Evolutionary conservation across 371 early-diverging fungal species (phyloP), one percentile per base, ranked within the genome.

Genomic region (Edhazardia aedis): DNA sequence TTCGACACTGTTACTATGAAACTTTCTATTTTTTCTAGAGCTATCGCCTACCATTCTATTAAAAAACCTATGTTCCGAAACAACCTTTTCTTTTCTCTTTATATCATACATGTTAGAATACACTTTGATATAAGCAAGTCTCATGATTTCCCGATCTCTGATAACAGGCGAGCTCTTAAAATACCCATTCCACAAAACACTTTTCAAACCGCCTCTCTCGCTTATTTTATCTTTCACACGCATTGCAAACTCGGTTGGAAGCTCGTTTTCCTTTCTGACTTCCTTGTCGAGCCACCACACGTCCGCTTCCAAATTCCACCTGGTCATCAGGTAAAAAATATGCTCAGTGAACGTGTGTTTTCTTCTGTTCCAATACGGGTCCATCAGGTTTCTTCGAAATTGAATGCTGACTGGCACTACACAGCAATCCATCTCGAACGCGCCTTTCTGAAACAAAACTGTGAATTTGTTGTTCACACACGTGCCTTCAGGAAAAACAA

Each of bases 401-500:
- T 75, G 75, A 45, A 80, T 76, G 21, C 78, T 77, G 1, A 77
- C 79, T 7, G 81, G 81, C 29, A 64, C 75, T n/a, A 80, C 70
- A 1, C 70, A 70, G 1, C 77, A 78, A 43, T 77, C 81, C 33
- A 83, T 63, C 44, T 84, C 83, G 72, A 84, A 84, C 1, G 82
- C 83, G 2, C 85, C 83, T 56, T 83, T 84, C 58, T 84, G 85
- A 65, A 82, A 84, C 22, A 83, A 75, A 29, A 84, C 81, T 0
- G 78, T 75, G 58, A 78, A 80, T 55, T 80, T 76, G 65, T 84
- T 84, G 57, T 83, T 83, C 24, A 84, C 83, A 65, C 83, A 83
- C 3, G 83, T 82, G 4, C 83, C 83, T 68, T 84, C 85, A n/a
- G 85, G 85, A 66, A 84, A 84, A 21, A 84, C 78, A 21, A 83